These are phyloP conservation scores for Nothopassalora personata DNA, from an alignment of 2,329 filamentous ascomycete genomes.

Conservation along the genomic window DNA sequence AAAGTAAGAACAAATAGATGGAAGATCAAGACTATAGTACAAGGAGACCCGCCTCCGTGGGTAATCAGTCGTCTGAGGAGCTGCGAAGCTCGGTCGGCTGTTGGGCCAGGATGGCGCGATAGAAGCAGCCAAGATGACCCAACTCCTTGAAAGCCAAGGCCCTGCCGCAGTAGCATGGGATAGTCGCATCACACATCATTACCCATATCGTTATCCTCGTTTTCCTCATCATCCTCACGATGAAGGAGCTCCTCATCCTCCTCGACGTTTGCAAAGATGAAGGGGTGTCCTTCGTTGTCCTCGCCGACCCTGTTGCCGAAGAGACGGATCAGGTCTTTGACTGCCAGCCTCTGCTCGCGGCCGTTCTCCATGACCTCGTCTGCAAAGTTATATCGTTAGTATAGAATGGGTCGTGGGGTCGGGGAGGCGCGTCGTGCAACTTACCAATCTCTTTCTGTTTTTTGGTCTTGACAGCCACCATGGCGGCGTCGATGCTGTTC, in stretches of 20 bases:
- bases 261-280: slow-evolving; percentile 38
- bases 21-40: neutral
- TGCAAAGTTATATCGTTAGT: neutral
- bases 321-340: slow-evolving; percentile 41
- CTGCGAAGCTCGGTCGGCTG: neutral
- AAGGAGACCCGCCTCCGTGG: neutral
- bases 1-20: no score
- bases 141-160: neutral
- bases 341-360: slow-evolving; percentile 30
- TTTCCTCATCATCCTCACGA: slow-evolving; percentile 1
- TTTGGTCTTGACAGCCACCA: slow-evolving; percentile 51
- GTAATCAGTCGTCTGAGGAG: neutral
- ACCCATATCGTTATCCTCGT: neutral
- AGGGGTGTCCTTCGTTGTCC: slow-evolving; percentile 36
- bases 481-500: slow-evolving; percentile 53
- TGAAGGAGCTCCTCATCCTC: slow-evolving; percentile 10
- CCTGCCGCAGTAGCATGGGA: neutral
- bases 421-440: neutral
- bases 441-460: slow-evolving; percentile 47
- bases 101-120: neutral
- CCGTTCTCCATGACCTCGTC: slow-evolving; percentile 38
- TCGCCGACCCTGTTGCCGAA: slow-evolving; percentile 40
- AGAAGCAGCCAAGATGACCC: neutral
- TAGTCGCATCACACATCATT: neutral
- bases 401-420: neutral